These are phyloP conservation scores for Citrus glauca DNA, from an alignment of 345 rosid species.

Conservation along the genomic window DNA sequence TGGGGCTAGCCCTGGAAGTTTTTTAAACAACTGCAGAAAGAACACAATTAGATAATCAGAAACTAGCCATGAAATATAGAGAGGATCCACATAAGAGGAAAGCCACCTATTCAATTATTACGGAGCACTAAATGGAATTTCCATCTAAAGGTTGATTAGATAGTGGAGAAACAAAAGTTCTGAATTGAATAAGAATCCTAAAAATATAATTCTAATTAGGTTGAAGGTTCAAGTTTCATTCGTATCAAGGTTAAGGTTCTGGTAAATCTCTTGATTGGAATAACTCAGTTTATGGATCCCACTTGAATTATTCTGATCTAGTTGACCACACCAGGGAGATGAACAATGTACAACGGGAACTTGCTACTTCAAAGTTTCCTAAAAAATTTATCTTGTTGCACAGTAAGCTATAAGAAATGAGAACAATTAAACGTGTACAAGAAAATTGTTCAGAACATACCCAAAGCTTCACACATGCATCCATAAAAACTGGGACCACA, in stretches of 20 bases:
- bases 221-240: neutral
- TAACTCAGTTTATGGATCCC: no score
- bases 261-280: no score
- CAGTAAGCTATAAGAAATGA: neutral
- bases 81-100: neutral
- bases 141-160: neutral
- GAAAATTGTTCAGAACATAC: constrained; percentile 39
- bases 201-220: neutral
- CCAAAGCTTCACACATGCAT: constrained; percentile 90
- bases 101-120: neutral
- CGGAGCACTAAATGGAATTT: neutral
- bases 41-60: neutral
- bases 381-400: no score
- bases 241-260: no score
- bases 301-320: no score
- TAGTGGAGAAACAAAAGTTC: neutral
- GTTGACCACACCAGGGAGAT: no score
- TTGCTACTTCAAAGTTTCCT: no score
- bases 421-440: neutral
- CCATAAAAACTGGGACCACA: constrained; percentile 68
- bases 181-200: neutral
- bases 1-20: constrained; percentile 79
- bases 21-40: constrained; percentile 63
- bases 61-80: neutral
- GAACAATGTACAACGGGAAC: no score